Percentiles rank a stretch among this genome's conserved stretches.
phyloP scores from a whole-genome alignment of 1,284 basidiomycete genomes.

The Moesziomyces sp. region DNA sequence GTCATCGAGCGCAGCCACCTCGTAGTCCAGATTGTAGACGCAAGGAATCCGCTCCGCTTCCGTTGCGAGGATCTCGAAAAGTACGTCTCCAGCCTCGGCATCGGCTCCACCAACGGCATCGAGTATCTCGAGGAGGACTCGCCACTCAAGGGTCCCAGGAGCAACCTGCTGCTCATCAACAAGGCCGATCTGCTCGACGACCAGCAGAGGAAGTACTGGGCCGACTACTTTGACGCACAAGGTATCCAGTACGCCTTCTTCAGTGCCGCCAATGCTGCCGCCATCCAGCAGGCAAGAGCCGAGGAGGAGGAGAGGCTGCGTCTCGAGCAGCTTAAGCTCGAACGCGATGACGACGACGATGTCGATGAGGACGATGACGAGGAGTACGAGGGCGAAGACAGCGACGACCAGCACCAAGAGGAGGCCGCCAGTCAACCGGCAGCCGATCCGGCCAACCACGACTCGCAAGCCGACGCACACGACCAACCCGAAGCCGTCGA shows the following conservation, averaged over 20 bases:
- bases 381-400: conserved; percentile 67
- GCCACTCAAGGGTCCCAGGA: conserved; percentile 74
- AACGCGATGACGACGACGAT: conserved; percentile 56
- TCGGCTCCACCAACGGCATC: conserved; percentile 92
- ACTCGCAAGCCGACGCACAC: conserved; percentile 25
- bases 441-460: conserved; percentile 25
- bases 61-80: conserved; percentile 67
- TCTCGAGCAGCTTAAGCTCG: conserved; percentile 61
- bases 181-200: conserved; percentile 92
- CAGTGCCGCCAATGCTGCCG: conserved; percentile 89
- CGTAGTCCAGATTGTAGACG: conserved; percentile 67
- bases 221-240: conserved; percentile 88
- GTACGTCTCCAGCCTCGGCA: conserved; percentile 58
- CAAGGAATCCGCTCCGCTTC: conserved; percentile 66
- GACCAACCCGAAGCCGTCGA: conserved; percentile 39
- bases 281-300: conserved; percentile 73
- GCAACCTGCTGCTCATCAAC: conserved; percentile 88
- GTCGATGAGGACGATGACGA: conserved; percentile 42
- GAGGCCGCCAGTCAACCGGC: conserved; percentile 51
- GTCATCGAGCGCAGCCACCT: conserved; percentile 66
- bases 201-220: conserved; percentile 84
- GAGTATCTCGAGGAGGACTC: conserved; percentile 84
- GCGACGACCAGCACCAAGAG: conserved; percentile 51
- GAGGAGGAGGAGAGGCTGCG: conserved; percentile 71
- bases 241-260: conserved; percentile 91